Base-by-base conservation (phyloP, 805 yeast species). In the Lipomyces sp. region DNA sequence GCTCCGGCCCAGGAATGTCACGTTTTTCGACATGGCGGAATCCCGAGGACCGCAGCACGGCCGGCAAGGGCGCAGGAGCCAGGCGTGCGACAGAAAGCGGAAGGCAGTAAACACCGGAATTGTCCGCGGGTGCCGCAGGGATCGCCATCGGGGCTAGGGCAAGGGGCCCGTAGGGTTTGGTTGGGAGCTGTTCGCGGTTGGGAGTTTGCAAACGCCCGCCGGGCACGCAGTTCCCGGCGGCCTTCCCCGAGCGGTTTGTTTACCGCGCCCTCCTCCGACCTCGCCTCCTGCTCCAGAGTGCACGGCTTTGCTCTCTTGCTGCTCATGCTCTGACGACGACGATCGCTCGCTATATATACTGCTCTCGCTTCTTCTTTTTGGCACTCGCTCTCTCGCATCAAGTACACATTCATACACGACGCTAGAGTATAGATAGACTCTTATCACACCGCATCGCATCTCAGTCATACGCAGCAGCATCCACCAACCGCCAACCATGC, bases 211-310 rank as follows among this genome's bases (percentile, higher is more conserved):
- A 28, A 23, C 31, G 10, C 18, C 31, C 29, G n/a, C 33, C 6
- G 13, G 37, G 28, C 22, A n/a, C n/a, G n/a, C n/a, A n/a, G n/a
- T n/a, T n/a, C n/a, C n/a, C n/a, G n/a, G n/a, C 45, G 45, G 45
- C 32, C 45, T 32, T 42, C 45, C n/a, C 45, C 45, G 45, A 42
- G 23, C 39, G 14, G 23, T 14, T 32, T 36, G 47, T 43, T 35
- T 35, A 35, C 47, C 4, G 26, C 47, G 47, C 47, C 26, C 21
- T 43, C 19, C 39, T 43, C 47, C 47, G 47, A 24, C 32, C 36
- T n/a, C 36, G 13, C 36, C 18, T 6, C 13, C 36, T 16, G 36
- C 16, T 16, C 36, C 18, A n/a, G 36, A n/a, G n/a, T n/a, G n/a
- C n/a, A n/a, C n/a, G n/a, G n/a, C n/a, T n/a, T n/a, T n/a, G 6